Percentiles rank a stretch among this genome's conserved stretches.
Evolutionary conservation across 1,139 yeast species (phyloP).

Genomic region (Meyerozyma smithsonii): DNA sequence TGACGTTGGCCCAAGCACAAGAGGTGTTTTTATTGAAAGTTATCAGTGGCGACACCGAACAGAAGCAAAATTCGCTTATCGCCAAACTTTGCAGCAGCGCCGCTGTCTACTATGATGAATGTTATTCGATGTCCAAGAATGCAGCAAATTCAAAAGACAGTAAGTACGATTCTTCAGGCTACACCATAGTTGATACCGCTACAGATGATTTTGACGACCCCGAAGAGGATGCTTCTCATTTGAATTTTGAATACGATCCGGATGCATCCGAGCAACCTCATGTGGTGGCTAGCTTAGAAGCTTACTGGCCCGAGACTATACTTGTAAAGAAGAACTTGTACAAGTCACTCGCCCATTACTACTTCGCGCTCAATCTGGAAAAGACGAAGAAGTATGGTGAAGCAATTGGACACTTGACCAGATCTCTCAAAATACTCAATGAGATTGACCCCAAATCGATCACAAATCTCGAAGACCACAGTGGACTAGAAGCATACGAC

Average conservation of each 20-base stretch:
- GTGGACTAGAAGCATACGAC: constrained; percentile 28
- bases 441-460: constrained; percentile 23
- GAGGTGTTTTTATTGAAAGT: constrained; percentile 72
- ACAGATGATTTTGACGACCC: constrained; percentile 13
- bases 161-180: constrained; percentile 6
- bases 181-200: constrained; percentile 13
- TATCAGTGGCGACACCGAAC: constrained; percentile 44
- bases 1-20: constrained; percentile 85
- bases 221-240: constrained; percentile 7
- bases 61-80: constrained; percentile 58
- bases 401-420: constrained; percentile 63
- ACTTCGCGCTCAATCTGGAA: constrained; percentile 49
- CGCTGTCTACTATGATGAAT: constrained; percentile 49
- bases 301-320: constrained; percentile 38
- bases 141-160: constrained; percentile 7
- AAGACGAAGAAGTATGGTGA: constrained; percentile 60
- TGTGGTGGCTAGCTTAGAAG: constrained; percentile 41
- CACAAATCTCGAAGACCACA: constrained; percentile 24
- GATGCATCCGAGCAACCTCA: constrained; percentile 26
- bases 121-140: constrained; percentile 26
- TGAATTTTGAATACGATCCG: constrained; percentile 27
- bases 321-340: constrained; percentile 48
- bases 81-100: constrained; percentile 70
- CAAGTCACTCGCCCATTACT: constrained; percentile 42
- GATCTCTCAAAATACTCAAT: constrained; percentile 40